Evolutionary conservation across 305 asterid genomes (phyloP), one percentile per base, ranked within the genome.

Genomic region (Fraxinus albicans): DNA sequence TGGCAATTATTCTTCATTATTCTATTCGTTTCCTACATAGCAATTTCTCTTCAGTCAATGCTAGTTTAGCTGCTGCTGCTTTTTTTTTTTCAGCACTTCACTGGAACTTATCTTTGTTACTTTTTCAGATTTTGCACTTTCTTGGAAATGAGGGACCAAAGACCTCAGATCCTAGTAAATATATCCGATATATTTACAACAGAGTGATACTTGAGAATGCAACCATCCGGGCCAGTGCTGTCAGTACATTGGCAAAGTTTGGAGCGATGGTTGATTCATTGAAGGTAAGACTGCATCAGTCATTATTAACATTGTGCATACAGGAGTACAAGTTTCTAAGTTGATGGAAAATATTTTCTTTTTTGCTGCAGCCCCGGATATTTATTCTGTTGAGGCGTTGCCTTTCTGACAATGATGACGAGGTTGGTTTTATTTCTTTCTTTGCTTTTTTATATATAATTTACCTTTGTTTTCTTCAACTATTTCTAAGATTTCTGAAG

Each of bases 131-230:
- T 83, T 96, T 95, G 80, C 97, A 95, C 89, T 95, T 95, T 89
- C 97, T 95, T 89, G 99, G 98, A 83, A 93, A 91, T 87, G 97
- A 95, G 90, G 99, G 99, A 76, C 99, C 99, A 73, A 94, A 95
- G 91, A 95, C 99, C 76, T 85, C 96, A 27, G 97, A 95, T 81
- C 98, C 98, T 0, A 91, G 98, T 86, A 93, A 95, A 85, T 95
- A 93, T 87, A 93, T 94, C 55, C 89, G 98, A 47, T 94, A 95
- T 87, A 95, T 95, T 42, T 95, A 95, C 90, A 95, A 95, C 79
- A 90, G 99, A 44, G 96, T 95, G 83, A 94, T 95, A 77, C 93
- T 95, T 80, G 99, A 95, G 86, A 95, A 95, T 87, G 97, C 99
- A 88, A 95, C 99, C 79, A 97, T 95, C 34, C 55, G 97, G 50